phyloP scores from a whole-genome alignment of 192 early-diverging fungal genomes.

The Podila epigama region DNA sequence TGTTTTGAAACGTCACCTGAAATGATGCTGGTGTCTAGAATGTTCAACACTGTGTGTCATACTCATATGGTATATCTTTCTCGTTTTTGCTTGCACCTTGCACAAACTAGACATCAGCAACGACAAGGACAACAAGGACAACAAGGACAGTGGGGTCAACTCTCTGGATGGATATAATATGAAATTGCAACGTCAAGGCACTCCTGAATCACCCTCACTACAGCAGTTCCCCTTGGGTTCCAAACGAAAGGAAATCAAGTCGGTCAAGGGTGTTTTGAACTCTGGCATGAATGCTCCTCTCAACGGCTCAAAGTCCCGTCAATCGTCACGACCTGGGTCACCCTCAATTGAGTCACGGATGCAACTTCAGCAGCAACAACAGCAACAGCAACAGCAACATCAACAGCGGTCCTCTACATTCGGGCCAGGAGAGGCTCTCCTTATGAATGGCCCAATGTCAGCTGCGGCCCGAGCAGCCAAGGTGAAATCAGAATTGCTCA shows the following conservation, averaged over 20 bases:
- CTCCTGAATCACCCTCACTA: conserved; percentile 30
- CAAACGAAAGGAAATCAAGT: conserved; percentile 47
- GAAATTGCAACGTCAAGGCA: conserved; percentile 2
- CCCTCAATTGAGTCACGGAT: conserved; percentile 19
- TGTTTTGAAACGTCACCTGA: too few species aligned
- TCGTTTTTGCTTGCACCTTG: too few species aligned
- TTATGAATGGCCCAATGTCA: conserved; percentile 18
- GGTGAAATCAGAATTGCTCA: conserved; percentile 45
- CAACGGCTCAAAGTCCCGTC: conserved; percentile 40
- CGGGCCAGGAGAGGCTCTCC: conserved; percentile 18
- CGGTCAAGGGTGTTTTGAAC: conserved; percentile 47
- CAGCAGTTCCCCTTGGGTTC: conserved; percentile 40
- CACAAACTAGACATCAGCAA: conserved; percentile 19
- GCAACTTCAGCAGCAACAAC: conserved; percentile 18
- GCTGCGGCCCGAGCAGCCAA: conserved; percentile 36
- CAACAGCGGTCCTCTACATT: conserved; percentile 3
- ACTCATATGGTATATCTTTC: too few species aligned
- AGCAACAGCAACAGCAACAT: conserved; percentile 7
- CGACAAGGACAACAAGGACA: conserved; percentile 2
- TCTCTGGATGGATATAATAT: too few species aligned
- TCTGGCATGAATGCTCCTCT: conserved; percentile 46
- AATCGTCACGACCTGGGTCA: conserved; percentile 40
- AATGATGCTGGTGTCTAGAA: too few species aligned
- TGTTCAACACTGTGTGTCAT: too few species aligned
- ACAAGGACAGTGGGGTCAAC: conserved; percentile 1